Conservation (phyloP, 495 filamentous ascomycete genomes). For the Pseudomonodictys pantanalensis region DNA sequence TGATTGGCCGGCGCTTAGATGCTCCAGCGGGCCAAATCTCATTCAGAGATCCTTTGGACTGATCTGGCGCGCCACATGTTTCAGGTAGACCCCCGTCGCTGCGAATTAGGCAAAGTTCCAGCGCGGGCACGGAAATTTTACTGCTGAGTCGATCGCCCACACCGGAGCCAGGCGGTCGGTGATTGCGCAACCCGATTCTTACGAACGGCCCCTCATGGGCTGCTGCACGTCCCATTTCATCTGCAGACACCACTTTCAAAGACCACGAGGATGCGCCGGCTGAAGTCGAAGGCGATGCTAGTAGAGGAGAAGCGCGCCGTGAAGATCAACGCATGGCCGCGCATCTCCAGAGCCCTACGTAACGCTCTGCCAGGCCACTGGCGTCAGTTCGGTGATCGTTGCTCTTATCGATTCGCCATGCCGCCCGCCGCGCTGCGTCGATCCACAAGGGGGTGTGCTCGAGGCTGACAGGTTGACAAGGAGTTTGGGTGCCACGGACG, state of each 20-base stretch:
- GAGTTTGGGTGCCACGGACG: conserved; percentile 20
- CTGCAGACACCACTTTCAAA: neutral
- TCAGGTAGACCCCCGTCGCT: conserved; percentile 29
- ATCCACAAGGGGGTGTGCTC: conserved; percentile 23
- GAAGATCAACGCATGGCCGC: neutral
- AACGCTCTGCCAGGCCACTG: conserved; percentile 5
- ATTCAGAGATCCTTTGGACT: conserved; percentile 20
- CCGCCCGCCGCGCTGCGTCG: conserved; percentile 19
- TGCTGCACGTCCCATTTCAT: conserved; percentile 7
- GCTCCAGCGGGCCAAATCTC: conserved; percentile 9
- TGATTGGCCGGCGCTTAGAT: conserved; percentile 11
- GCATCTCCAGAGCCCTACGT: conserved; percentile 12
- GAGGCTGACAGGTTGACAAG: conserved; percentile 33
- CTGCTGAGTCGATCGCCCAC: conserved; percentile 28
- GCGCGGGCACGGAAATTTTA: conserved; percentile 34
- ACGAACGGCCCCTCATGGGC: conserved; percentile 27
- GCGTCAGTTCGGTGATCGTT: conserved; percentile 20
- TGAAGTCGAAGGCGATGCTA: neutral
- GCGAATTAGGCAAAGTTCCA: conserved; percentile 23
- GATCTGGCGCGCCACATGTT: conserved; percentile 32
- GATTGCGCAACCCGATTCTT: conserved; percentile 37
- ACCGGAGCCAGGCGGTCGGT: conserved; percentile 35
- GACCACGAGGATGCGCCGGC: neutral
- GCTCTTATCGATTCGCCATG: conserved; percentile 33
- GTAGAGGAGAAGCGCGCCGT: neutral